Conservation (phyloP, 306 rosid species). For the Gynostemma pentaphyllum region DNA sequence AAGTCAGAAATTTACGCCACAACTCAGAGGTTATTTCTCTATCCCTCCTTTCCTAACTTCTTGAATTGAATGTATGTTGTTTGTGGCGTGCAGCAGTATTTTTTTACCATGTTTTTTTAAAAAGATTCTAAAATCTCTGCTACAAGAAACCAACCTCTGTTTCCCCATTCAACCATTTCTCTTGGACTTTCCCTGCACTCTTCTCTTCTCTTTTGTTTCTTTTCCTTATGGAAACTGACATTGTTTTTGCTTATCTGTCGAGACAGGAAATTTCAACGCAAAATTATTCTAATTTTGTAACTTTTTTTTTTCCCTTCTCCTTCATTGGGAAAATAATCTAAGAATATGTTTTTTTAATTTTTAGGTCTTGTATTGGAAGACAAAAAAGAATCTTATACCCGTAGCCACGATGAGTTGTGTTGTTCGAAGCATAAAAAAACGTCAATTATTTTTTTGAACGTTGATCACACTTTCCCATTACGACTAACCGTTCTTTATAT, state of each 20-base stretch:
- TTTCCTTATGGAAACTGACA: constrained; percentile 2
- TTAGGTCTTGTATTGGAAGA: constrained; percentile 10
- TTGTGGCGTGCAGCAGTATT: constrained; percentile 16
- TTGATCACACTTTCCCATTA: constrained; percentile 15
- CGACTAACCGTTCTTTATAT: constrained; percentile 29
- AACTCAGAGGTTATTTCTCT: constrained; percentile 5
- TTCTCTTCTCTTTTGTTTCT: too few relatives aligned
- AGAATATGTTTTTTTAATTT: constrained; percentile 24
- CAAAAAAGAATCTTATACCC: constrained; percentile 19
- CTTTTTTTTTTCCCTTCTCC: neutral
- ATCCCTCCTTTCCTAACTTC: neutral
- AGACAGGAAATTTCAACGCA: neutral
- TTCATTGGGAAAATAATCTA: neutral
- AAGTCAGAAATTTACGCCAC: constrained; percentile 3
- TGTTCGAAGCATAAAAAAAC: neutral
- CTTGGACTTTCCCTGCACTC: neutral
- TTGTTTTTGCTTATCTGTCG: constrained; percentile 8
- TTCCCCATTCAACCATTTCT: constrained; percentile 11
- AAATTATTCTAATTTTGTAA: neutral
- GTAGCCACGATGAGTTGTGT: constrained; percentile 13
- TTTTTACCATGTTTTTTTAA: constrained; percentile 14
- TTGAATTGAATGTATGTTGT: too few relatives aligned
- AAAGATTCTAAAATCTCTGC: constrained; percentile 32
- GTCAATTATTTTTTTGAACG: neutral
- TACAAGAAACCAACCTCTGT: constrained; percentile 26